Evolutionary conservation across 2,329 filamentous ascomycete species (phyloP).

Genomic region (Cercospora sojina): DNA sequence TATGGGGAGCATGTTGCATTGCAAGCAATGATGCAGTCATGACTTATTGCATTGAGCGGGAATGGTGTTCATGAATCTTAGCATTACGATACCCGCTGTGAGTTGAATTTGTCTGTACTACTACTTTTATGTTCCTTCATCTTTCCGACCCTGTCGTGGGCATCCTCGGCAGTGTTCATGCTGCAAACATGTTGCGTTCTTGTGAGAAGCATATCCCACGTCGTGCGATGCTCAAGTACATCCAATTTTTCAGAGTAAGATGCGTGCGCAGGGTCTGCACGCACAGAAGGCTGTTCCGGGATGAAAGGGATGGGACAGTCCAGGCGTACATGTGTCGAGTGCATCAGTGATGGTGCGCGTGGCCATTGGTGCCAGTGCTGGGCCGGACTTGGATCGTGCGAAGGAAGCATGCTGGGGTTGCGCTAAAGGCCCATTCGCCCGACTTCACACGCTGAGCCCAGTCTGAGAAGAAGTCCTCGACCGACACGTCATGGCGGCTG

Average conservation of each 20-base stretch:
- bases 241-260: neutral
- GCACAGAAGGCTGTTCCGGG: neutral
- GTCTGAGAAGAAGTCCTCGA: neutral
- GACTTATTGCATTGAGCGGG: neutral
- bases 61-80: neutral
- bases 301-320: neutral
- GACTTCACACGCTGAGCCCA: neutral
- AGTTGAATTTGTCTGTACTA: neutral
- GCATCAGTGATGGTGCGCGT: neutral
- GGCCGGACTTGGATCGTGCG: neutral
- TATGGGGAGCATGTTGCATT: neutral
- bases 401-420: neutral
- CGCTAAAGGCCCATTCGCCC: neutral
- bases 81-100: neutral
- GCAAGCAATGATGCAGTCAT: neutral
- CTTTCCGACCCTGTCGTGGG: neutral
- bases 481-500: neutral
- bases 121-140: neutral
- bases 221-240: neutral
- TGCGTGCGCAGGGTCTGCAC: neutral
- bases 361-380: neutral
- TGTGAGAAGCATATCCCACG: neutral
- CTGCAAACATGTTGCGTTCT: neutral
- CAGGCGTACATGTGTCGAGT: neutral
- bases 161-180: neutral